Base-by-base conservation (phyloP, 495 filamentous ascomycete genomes). In the Xylaria cubensis region DNA sequence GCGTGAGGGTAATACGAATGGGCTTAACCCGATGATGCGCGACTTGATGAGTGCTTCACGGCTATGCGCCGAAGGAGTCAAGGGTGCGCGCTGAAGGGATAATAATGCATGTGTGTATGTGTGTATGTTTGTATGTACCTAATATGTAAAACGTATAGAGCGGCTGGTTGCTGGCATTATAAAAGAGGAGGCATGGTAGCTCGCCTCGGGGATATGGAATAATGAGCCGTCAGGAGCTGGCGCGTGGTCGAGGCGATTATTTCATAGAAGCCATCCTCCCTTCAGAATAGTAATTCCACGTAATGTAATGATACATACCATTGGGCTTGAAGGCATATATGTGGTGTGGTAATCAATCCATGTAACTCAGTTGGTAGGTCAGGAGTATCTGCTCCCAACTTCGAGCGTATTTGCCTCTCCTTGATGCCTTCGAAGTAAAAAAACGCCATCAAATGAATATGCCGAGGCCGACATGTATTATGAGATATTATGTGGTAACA, bases 41-140 rank as follows among this genome's bases (percentile, higher is more conserved):
- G 59, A 71, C 15, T 46, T 71, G n/a, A 64, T 64, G 61, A 71
- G 32, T 46, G 69, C 59, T 19, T 71, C 61, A 6, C 32, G 53
- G 7, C 44, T 64, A 3, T 55, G 61, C 46, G 36, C 59, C 4
- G 69, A 55, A 24, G 48, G 46, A 44, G 61, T 56, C 8, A 36
- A 21, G 7, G 39, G n/a, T 29, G 36, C 21, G 26, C 69, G 17
- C 9, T 71, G 46, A 70, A 48, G 44, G 41, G 34, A 19, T 24
- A 4, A 13, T 44, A 13, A 42, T 64, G 10, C 8, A 13, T 42
- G 29, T 29, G 17, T 17, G 13, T 21, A 53, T 4, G 10, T 3
- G 8, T 13, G 13, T 13, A 51, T n/a, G 21, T 21, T 21, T 9
- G n/a, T n/a, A 21, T 9, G 17, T n/a, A 42, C 36, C 36, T 39